Conservation (phyloP, 371 early-diverging fungal genomes). For the Rhizomucor pusillus region DNA sequence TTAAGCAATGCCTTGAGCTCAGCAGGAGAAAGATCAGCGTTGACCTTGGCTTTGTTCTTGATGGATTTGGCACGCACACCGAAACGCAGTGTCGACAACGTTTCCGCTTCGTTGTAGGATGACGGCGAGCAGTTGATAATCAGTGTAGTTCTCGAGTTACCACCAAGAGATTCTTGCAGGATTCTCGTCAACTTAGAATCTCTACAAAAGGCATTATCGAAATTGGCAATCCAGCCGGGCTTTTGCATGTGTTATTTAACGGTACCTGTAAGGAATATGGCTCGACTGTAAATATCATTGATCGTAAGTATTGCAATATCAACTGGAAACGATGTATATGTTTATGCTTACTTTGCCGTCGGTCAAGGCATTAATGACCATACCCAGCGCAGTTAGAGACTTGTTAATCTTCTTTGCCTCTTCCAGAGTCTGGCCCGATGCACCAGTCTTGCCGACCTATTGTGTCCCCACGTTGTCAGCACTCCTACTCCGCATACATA, state of each 20-base stretch:
- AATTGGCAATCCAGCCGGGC: too few species aligned
- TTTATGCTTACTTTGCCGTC: slow-evolving; percentile 70
- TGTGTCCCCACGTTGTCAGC: neutral
- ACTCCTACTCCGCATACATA: too few species aligned
- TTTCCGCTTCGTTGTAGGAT: slow-evolving; percentile 94
- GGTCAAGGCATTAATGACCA: slow-evolving; percentile 97
- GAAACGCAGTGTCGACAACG: slow-evolving; percentile 93
- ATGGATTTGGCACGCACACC: slow-evolving; percentile 97
- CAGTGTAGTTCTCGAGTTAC: slow-evolving; percentile 94
- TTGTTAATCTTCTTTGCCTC: slow-evolving; percentile 99
- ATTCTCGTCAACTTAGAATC: slow-evolving; percentile 99
- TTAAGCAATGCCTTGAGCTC: slow-evolving; percentile 92
- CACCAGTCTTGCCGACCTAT: slow-evolving; percentile 92
- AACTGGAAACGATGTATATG: neutral
- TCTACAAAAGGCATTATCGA: slow-evolving; percentile 28
- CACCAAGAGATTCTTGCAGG: slow-evolving; percentile 97
- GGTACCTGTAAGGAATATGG: slow-evolving; percentile 87
- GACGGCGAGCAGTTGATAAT: slow-evolving; percentile 97
- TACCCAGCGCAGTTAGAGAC: slow-evolving; percentile 95
- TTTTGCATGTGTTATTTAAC: neutral
- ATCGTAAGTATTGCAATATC: slow-evolving; percentile 9
- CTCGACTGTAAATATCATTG: slow-evolving; percentile 56
- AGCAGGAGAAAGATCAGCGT: slow-evolving; percentile 87
- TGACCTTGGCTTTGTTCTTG: slow-evolving; percentile 98
- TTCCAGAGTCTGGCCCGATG: slow-evolving; percentile 96